A percentile compares a stretch with the other conserved stretches of the same genome.
These are phyloP conservation scores for Penicillium desertorum DNA, from an alignment of 495 filamentous ascomycete genomes.

Conservation along the genomic window DNA sequence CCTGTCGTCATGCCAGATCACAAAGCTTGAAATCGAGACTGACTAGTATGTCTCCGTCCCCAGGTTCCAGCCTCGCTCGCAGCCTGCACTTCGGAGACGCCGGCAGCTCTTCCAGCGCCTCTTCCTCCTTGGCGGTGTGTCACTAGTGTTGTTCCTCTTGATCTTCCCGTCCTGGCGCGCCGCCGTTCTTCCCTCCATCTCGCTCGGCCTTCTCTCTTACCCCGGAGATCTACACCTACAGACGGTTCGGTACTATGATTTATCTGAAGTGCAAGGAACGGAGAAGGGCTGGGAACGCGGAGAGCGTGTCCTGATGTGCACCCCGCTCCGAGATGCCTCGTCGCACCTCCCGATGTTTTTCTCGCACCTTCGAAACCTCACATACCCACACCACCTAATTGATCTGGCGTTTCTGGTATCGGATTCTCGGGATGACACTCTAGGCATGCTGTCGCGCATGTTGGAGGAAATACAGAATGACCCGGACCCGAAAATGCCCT, in stretches of 20 bases:
- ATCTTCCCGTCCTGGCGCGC: constrained; percentile 68
- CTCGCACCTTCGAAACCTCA: constrained; percentile 90
- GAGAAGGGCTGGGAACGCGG: constrained; percentile 91
- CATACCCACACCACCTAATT: constrained; percentile 94
- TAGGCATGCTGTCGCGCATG: constrained; percentile 69
- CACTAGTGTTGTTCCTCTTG: constrained; percentile 65
- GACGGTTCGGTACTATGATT: constrained; percentile 95
- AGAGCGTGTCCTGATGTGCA: constrained; percentile 93
- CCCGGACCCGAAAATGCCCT: constrained; percentile 73
- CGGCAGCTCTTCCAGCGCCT: constrained; percentile 71
- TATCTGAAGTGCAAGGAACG: constrained; percentile 84
- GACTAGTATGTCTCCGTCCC: not conserved
- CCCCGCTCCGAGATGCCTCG: constrained; percentile 90
- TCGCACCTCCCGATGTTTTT: constrained; percentile 98
- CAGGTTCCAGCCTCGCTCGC: constrained; percentile 87
- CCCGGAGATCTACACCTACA: constrained; percentile 76
- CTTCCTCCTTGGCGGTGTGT: constrained; percentile 47
- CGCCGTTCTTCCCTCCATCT: constrained; percentile 58
- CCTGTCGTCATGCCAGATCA: constrained; percentile 13
- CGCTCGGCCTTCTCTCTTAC: constrained; percentile 68
- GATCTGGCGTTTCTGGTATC: constrained; percentile 97
- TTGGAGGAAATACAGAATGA: constrained; percentile 80
- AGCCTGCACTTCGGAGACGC: constrained; percentile 70
- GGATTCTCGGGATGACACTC: constrained; percentile 90
- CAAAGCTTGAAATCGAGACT: constrained; percentile 10